Conservation (phyloP, 1,139 yeast genomes). For the Yamadazyma oceani region DNA sequence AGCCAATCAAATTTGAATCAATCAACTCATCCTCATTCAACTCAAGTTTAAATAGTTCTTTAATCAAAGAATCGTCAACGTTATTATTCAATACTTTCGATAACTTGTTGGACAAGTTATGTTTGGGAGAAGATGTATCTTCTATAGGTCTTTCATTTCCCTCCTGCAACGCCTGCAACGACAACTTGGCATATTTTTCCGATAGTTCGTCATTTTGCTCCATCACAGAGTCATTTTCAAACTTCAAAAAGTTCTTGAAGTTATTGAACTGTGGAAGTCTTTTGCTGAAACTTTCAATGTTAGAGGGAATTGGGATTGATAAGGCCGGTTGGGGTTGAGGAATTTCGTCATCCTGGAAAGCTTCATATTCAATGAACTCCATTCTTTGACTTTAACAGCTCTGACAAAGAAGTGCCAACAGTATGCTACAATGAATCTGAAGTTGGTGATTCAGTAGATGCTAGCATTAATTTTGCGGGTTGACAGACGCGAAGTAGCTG, state of each 20-base stretch:
- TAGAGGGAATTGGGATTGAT: constrained; percentile 42
- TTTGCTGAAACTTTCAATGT: constrained; percentile 39
- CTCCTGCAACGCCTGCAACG: constrained; percentile 22
- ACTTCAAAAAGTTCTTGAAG: constrained; percentile 30
- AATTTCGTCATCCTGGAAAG: constrained; percentile 30
- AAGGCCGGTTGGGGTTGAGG: constrained; percentile 51
- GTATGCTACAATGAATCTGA: no score
- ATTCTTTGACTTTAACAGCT: no score
- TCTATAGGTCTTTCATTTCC: constrained; percentile 4
- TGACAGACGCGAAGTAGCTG: no score
- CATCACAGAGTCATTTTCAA: constrained; percentile 8
- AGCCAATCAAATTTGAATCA: constrained; percentile 57
- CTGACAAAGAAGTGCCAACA: no score
- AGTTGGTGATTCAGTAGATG: no score
- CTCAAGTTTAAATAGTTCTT: constrained; percentile 46
- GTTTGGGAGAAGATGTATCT: constrained; percentile 8
- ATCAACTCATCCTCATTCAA: constrained; percentile 37
- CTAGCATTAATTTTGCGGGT: no score
- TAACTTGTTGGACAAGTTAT: constrained; percentile 44
- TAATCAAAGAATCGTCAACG: constrained; percentile 46
- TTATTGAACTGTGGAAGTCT: constrained; percentile 35
- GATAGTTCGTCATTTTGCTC: constrained; percentile 23
- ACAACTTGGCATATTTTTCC: constrained; percentile 39
- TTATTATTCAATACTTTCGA: constrained; percentile 52
- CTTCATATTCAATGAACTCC: constrained; percentile 48